Conservation (phyloP, 106 monocot genomes). For the Dioscorea dumetorum region DNA sequence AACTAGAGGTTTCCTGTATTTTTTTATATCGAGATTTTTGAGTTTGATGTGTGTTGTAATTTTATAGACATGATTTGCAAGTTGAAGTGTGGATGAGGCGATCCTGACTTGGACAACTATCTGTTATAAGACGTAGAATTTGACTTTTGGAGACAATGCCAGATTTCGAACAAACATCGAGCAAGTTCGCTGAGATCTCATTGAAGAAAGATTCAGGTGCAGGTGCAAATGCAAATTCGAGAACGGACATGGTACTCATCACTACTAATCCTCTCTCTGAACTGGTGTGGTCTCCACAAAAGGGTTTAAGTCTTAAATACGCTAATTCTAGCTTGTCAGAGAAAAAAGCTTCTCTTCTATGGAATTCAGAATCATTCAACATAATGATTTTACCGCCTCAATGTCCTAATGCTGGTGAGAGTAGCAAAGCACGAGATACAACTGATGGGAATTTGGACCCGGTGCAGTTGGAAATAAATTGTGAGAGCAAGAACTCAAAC, state of each 20-base stretch:
- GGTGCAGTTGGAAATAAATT: conserved; percentile 10
- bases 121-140: too few relatives aligned
- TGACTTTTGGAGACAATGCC: too few relatives aligned
- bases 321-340: conserved; percentile 15
- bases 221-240: conserved; percentile 51
- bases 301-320: conserved; percentile 47
- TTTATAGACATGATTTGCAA: too few relatives aligned
- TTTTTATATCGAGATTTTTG: too few relatives aligned
- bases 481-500: conserved; percentile 2
- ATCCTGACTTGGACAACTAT: too few relatives aligned
- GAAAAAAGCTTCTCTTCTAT: conserved; percentile 36
- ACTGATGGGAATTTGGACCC: conserved; percentile 10
- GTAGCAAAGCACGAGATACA: conserved; percentile 4
- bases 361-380: conserved; percentile 50
- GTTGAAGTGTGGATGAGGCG: too few relatives aligned
- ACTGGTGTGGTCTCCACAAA: conserved; percentile 46
- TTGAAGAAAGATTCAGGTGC: conserved; percentile 15
- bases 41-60: too few relatives aligned
- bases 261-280: conserved; percentile 38
- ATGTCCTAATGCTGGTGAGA: conserved; percentile 1
- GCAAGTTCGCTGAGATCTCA: conserved; percentile 3
- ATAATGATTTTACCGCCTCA: conserved; percentile 28
- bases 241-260: conserved; percentile 20
- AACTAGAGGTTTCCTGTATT: too few relatives aligned
- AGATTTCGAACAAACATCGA: neutral